Conservation (phyloP, 179 eudicot genomes). For the Beta lomatogona region DNA sequence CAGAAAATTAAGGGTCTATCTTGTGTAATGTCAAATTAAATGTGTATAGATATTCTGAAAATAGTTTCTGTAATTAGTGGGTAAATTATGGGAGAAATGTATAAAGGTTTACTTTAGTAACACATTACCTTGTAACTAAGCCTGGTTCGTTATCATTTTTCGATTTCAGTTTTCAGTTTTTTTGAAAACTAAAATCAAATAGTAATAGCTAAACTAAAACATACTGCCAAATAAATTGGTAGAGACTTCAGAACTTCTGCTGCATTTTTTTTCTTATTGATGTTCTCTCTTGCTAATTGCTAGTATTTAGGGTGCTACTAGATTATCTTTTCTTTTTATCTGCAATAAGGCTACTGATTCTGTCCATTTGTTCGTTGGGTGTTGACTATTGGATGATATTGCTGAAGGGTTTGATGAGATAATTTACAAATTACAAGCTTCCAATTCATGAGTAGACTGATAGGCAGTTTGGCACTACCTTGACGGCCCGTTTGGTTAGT, state of each 20-base stretch:
- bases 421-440: too few relatives aligned
- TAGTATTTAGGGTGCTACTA: background rate
- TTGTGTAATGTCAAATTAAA: background rate
- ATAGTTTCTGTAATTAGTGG: conserved; percentile 1
- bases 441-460: too few relatives aligned
- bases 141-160: too few relatives aligned
- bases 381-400: too few relatives aligned
- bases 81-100: conserved; percentile 1
- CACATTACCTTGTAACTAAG: conserved; percentile 15
- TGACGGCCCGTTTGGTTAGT: too few relatives aligned
- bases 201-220: too few relatives aligned
- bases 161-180: too few relatives aligned
- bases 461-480: too few relatives aligned
- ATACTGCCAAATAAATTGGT: too few relatives aligned
- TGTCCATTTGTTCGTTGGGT: background rate
- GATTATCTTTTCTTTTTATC: background rate
- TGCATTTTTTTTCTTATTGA: background rate
- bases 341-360: background rate
- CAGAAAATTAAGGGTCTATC: background rate
- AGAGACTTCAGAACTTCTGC: background rate
- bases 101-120: conserved; percentile 2
- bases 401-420: too few relatives aligned
- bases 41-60: conserved; percentile 15
- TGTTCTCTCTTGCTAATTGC: background rate
- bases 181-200: too few relatives aligned